Base-by-base conservation (phyloP, 805 yeast species). In the Millerago galiae region DNA sequence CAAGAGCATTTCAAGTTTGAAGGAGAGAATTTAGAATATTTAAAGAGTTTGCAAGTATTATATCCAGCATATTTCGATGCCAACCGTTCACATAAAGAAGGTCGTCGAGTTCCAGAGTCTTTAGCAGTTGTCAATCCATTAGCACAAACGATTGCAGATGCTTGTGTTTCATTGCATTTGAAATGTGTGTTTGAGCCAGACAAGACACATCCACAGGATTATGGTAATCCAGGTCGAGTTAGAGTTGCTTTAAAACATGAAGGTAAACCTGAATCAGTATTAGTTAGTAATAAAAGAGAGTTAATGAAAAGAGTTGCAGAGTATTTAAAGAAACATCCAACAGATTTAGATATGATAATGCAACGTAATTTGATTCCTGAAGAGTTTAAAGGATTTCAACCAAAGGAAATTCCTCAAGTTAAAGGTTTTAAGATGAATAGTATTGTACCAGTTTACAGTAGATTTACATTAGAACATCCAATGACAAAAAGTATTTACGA, bases 201-300 rank as follows among this genome's bases (percentile, higher is more conserved):
- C 46, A 93, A 89, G 66, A 63, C 83, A 1, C 99, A 91, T 64
- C 98, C 98, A 11, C 95, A 90, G 62, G 98, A 91, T 64, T 93
- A 83, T 74, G 95, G 98, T 51, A 91, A 91, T 58, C 95, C 97
- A 5, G 99, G 99, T n/a, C 74, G 98, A 55, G 90, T 93, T 29
- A 77, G 95, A 51, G 83, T 89, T 17, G 67, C 79, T 35, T 51
- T 87, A 33, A 82, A 79, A 54, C 72, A 74, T 37, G 63, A 71
- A 10, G 79, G 77, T 2, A 53, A 61, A 24, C 59, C 71, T 14
- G 32, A 64, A 12, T 58, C 60, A 14, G 53, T 57, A 24, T 40
- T 54, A 36, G 60, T 67, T 31, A 62, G 61, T 41, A 76, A 74
- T 48, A 89, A 90, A 59, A 77, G 95, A 53, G 79, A 77, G 37